Evolutionary conservation across 1,284 basidiomycete species (phyloP).

Genomic region (Coniferiporia sulphurascens): DNA sequence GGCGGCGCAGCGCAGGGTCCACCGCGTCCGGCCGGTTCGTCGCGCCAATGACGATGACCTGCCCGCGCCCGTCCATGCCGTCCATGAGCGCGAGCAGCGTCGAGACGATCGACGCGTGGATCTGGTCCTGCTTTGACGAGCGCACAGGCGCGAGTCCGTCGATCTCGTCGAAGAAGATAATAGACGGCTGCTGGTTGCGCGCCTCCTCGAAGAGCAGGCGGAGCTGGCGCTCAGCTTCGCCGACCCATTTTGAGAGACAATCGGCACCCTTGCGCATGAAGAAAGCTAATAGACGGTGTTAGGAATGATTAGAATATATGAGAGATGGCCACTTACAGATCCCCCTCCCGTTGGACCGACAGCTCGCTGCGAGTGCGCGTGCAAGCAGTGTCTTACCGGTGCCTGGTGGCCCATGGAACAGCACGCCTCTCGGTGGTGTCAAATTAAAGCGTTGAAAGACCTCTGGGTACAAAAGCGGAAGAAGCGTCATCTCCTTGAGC

Average conservation of each 20-base stretch:
- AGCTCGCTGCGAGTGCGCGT: slow-evolving; percentile 91
- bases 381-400: slow-evolving; percentile 94
- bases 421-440: slow-evolving; percentile 93
- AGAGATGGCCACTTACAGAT: slow-evolving; percentile 60
- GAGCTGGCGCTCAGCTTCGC: slow-evolving; percentile 96
- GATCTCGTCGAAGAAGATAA: slow-evolving; percentile 98
- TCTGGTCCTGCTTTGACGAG: slow-evolving; percentile 98
- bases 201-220: slow-evolving; percentile 97
- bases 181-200: slow-evolving; percentile 86
- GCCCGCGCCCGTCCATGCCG: slow-evolving; percentile 97
- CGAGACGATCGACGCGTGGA: slow-evolving; percentile 96
- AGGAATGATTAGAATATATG: slow-evolving; percentile 10
- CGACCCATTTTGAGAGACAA: slow-evolving; percentile 98
- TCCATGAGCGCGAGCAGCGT: slow-evolving; percentile 98
- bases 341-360: slow-evolving; percentile 83
- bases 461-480: slow-evolving; percentile 95
- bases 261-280: slow-evolving; percentile 99
- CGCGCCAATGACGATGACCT: slow-evolving; percentile 97
- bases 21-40: slow-evolving; percentile 97
- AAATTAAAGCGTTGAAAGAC: slow-evolving; percentile 94
- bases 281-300: slow-evolving; percentile 59
- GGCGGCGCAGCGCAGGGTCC: slow-evolving; percentile 91
- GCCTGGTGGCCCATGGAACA: slow-evolving; percentile 96
- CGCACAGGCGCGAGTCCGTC: slow-evolving; percentile 97
- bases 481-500: slow-evolving; percentile 97